A percentile compares a stretch with the other conserved stretches of the same genome.
phyloP scores from a whole-genome alignment of 1,284 basidiomycete species.

The Boletellus deceptivus region DNA sequence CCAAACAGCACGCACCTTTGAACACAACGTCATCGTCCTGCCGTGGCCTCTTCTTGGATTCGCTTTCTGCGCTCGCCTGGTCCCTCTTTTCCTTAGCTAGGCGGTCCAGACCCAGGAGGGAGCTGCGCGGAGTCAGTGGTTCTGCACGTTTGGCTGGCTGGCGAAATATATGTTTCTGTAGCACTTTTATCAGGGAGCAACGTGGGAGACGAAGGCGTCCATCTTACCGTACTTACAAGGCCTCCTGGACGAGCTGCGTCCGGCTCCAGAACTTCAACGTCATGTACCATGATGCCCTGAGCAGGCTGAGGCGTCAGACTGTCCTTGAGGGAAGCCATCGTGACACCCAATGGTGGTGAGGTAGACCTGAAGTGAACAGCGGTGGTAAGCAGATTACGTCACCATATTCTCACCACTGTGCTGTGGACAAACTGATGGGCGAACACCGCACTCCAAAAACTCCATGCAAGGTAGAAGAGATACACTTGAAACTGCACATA shows the following conservation, averaged over 20 bases:
- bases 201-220: not conserved
- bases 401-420: no score
- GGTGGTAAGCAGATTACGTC: no score
- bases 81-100: conserved; percentile 85
- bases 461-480: no score
- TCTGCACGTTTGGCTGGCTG: conserved; percentile 69
- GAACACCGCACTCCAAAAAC: no score
- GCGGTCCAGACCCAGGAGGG: conserved; percentile 81
- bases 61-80: conserved; percentile 46
- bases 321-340: no score
- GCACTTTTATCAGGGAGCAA: conserved; percentile 4
- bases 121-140: conserved; percentile 70
- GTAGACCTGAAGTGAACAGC: no score
- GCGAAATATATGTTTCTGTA: conserved; percentile 70
- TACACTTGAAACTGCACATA: no score
- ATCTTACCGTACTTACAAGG: conserved; percentile 63
- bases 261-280: conserved; percentile 79
- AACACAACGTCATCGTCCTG: conserved; percentile 71
- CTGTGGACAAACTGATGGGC: no score
- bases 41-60: conserved; percentile 63
- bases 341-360: no score
- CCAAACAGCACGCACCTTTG: conserved; percentile 61
- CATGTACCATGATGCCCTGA: conserved; percentile 76
- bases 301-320: conserved; percentile 52
- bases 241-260: conserved; percentile 77